Base-by-base conservation (phyloP, 306 rosid species). In the Malus orientalis region DNA sequence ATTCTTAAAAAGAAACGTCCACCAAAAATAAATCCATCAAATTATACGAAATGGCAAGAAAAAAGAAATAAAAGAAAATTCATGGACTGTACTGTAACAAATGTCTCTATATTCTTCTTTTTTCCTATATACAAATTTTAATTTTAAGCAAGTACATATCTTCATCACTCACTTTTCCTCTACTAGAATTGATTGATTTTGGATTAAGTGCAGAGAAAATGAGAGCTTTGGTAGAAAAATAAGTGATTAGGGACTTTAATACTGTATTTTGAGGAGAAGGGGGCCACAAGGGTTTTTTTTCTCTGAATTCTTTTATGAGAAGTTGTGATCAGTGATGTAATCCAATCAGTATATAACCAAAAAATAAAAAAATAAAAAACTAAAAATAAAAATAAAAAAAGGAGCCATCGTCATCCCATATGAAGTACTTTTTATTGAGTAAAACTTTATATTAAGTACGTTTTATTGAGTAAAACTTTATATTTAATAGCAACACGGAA, bases 311-410 rank as follows among this genome's bases (percentile, higher is more conserved):
- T 58, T 45, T 36, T 38, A n/a, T 15, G 11, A 30, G 55, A 67
- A 29, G 62, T 76, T 58, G 70, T 76, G 63, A 78, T 84, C 75
- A 33, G 30, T 84, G 78, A 88, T 80, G 78, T 77, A 78, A 87
- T 85, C 88, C 81, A 82, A 80, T 80, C 77, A 70, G 61, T 71
- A 30, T 47, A 78, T 76, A 19, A 71, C 62, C 42, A 69, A 70
- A 76, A 76, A 23, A 23, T 23, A 23, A 23, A 23, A 23, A 23
- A 23, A 23, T 23, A 23, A 23, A 23, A 23, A 23, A 23, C 25
- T 23, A 23, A 23, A 23, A 23, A 23, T 1, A 23, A 23, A 23
- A 23, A 23, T 23, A 23, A 23, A 71, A 80, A 60, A 44, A 75
- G 45, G 29, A 53, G 68, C 72, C 47, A 38, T 73, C 76, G 76